Evolutionary conservation across 1,284 basidiomycete species (phyloP).

Genomic region (Rhodotorula sp.): DNA sequence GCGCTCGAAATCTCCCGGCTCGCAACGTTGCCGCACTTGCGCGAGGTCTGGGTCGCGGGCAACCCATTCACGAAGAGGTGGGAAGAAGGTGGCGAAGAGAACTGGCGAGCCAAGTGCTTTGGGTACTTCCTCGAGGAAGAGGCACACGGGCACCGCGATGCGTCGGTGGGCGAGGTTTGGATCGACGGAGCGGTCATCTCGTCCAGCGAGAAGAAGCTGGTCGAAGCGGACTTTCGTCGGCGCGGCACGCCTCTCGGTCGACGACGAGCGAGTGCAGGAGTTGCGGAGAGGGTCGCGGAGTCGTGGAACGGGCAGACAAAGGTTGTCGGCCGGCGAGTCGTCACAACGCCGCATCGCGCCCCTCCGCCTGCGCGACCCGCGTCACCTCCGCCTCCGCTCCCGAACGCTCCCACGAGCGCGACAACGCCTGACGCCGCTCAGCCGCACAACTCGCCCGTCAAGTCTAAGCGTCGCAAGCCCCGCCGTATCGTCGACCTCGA

Average conservation of each 20-base stretch:
- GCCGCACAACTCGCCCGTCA: not conserved
- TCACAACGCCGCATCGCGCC: constrained; percentile 24
- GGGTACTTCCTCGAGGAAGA: constrained; percentile 36
- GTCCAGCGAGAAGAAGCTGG: constrained; percentile 24
- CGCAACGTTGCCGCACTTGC: constrained; percentile 71
- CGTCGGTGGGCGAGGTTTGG: constrained; percentile 4
- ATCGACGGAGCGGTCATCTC: constrained; percentile 38
- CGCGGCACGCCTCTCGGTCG: constrained; percentile 1
- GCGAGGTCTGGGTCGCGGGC: constrained; percentile 72
- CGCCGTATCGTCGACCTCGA: constrained; percentile 41
- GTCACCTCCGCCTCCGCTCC: constrained; percentile 1
- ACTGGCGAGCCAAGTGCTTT: constrained; percentile 33
- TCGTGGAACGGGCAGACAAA: constrained; percentile 21
- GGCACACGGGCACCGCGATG: constrained; percentile 14
- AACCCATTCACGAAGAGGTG: constrained; percentile 64
- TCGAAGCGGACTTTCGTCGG: constrained; percentile 14
- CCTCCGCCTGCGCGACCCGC: not conserved
- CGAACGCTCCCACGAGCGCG: not conserved
- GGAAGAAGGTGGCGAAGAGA: constrained; percentile 34
- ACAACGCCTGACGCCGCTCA: not conserved
- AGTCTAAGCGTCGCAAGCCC: constrained; percentile 29
- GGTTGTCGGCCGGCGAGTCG: constrained; percentile 32
- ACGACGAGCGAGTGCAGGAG: constrained; percentile 2
- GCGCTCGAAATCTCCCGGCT: constrained; percentile 81
- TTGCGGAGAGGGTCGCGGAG: constrained; percentile 4